These are phyloP conservation scores for Pascua guehoae DNA, from an alignment of 1,284 basidiomycete genomes.

Conservation along the genomic window DNA sequence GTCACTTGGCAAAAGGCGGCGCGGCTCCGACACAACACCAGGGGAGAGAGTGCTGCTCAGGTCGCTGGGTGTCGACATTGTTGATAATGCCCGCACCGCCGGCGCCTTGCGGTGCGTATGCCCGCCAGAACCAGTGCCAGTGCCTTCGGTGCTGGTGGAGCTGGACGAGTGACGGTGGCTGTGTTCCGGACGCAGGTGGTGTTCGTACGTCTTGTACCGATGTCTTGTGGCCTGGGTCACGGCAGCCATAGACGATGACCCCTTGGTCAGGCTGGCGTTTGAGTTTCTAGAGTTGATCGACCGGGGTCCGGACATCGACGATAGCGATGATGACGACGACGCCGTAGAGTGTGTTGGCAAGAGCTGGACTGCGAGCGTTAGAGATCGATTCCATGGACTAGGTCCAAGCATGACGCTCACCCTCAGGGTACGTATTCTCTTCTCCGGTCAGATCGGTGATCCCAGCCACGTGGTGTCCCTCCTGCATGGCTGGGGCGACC, in stretches of 20 bases:
- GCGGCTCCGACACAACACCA: no score
- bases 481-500: slow-evolving; percentile 39
- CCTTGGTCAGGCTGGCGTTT: slow-evolving; percentile 1
- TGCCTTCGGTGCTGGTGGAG: neutral
- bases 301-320: slow-evolving; percentile 1
- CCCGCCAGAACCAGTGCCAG: neutral
- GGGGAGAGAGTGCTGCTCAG: neutral
- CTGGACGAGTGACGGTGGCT: no score
- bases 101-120: no score
- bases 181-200: slow-evolving; percentile 27
- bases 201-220: slow-evolving; percentile 29
- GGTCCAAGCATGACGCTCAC: slow-evolving; percentile 17
- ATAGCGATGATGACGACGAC: slow-evolving; percentile 17
- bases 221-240: slow-evolving; percentile 17
- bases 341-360: slow-evolving; percentile 13
- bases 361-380: slow-evolving; percentile 18
- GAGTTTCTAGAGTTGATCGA: slow-evolving; percentile 4
- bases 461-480: slow-evolving; percentile 39
- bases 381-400: neutral
- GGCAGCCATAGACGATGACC: slow-evolving; percentile 6
- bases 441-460: slow-evolving; percentile 28
- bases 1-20: neutral
- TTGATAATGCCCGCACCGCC: no score
- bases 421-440: slow-evolving; percentile 14
- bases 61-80: no score